These are phyloP conservation scores for Aspergillus indologenus DNA, from an alignment of 495 filamentous ascomycete genomes.

Conservation along the genomic window DNA sequence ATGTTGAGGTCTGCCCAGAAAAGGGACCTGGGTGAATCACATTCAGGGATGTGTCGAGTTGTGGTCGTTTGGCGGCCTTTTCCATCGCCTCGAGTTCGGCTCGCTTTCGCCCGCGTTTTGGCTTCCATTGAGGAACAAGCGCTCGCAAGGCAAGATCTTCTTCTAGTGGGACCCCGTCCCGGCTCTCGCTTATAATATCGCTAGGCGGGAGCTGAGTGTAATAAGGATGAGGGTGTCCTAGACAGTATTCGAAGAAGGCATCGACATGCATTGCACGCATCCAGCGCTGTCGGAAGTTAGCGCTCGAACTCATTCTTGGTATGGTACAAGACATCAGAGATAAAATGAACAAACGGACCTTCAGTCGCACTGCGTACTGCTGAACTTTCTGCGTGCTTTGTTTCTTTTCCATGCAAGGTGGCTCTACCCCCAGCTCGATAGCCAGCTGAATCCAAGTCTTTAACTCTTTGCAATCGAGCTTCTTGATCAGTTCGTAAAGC, in stretches of 20 bases:
- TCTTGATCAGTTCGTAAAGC: conserved; percentile 79
- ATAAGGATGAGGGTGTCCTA: conserved; percentile 76
- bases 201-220: conserved; percentile 74
- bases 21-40: conserved; percentile 54
- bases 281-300: conserved; percentile 64
- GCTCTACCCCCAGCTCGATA: conserved; percentile 84
- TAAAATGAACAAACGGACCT: conserved; percentile 53
- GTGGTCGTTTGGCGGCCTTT: conserved; percentile 58
- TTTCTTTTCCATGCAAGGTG: conserved; percentile 76
- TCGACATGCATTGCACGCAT: conserved; percentile 98
- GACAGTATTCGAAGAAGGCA: conserved; percentile 90
- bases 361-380: conserved; percentile 92
- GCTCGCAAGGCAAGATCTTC: conserved; percentile 91
- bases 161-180: conserved; percentile 85
- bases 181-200: conserved; percentile 59
- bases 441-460: conserved; percentile 96
- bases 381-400: conserved; percentile 97
- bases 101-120: conserved; percentile 82
- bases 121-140: conserved; percentile 83
- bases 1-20: conserved; percentile 44
- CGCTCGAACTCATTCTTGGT: not conserved
- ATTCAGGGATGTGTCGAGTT: conserved; percentile 63
- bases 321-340: not conserved
- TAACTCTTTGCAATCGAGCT: conserved; percentile 81
- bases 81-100: conserved; percentile 61